These are phyloP conservation scores for Penicillium sp. DNA, from an alignment of 2,329 filamentous ascomycete genomes.

Conservation along the genomic window DNA sequence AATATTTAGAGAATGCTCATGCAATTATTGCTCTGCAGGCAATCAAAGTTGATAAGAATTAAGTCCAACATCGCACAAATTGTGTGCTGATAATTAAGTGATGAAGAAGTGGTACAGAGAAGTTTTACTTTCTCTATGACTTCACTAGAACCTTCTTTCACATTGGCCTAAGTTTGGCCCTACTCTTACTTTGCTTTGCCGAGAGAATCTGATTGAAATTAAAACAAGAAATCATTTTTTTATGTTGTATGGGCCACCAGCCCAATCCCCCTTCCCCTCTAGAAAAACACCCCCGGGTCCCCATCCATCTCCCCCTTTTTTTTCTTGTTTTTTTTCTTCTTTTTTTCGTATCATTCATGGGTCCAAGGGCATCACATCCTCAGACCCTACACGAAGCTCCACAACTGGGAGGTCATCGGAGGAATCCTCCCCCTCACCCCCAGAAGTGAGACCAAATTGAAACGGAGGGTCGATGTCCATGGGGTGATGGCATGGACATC, in stretches of 20 bases:
- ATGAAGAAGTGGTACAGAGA: background rate
- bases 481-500: conserved; percentile 31
- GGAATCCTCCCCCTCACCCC: conserved; percentile 33
- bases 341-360: conserved; percentile 5
- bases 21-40: too few relatives aligned
- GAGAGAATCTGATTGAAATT: background rate
- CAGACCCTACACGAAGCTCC: conserved; percentile 41
- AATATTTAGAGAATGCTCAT: too few relatives aligned
- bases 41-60: too few relatives aligned
- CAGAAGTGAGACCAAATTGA: conserved; percentile 24
- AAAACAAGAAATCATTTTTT: conserved; percentile 2
- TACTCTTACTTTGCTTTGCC: background rate
- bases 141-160: background rate
- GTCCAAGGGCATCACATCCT: conserved; percentile 29
- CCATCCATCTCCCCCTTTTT: background rate
- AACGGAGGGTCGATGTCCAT: conserved; percentile 29
- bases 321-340: background rate
- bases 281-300: background rate
- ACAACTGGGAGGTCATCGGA: conserved; percentile 43
- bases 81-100: background rate
- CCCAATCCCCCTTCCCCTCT: background rate
- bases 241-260: conserved; percentile 1
- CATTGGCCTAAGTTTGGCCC: background rate
- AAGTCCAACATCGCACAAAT: too few relatives aligned
- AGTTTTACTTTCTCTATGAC: background rate